phyloP scores from a whole-genome alignment of 2,329 filamentous ascomycete species.

The Ophiostoma piceae region DNA sequence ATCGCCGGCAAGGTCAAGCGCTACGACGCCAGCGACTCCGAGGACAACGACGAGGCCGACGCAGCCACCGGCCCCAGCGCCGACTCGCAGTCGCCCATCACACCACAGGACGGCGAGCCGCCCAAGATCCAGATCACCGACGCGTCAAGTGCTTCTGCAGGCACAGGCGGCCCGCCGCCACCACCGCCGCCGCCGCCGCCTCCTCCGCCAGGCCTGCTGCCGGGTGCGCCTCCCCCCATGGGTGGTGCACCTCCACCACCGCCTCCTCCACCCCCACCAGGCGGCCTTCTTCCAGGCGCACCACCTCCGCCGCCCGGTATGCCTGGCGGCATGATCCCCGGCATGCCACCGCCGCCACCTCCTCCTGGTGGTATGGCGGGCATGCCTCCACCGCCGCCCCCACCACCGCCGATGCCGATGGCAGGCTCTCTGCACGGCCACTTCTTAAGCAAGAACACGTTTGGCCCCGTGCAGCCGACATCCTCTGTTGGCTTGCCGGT shows the following conservation, averaged over 20 bases:
- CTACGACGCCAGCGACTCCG: slow-evolving; percentile 68
- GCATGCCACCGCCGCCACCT: slow-evolving; percentile 34
- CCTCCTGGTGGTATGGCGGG: slow-evolving; percentile 36
- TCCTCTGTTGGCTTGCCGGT: slow-evolving; percentile 64
- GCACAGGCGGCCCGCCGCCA: slow-evolving; percentile 32
- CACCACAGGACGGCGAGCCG: slow-evolving; percentile 55
- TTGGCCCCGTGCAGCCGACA: slow-evolving; percentile 42
- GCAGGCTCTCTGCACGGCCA: slow-evolving; percentile 67
- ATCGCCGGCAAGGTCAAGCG: slow-evolving; percentile 70
- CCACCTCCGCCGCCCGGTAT: slow-evolving; percentile 41
- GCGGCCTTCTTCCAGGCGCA: slow-evolving; percentile 39
- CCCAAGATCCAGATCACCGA: slow-evolving; percentile 56
- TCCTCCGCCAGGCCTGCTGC: slow-evolving; percentile 34
- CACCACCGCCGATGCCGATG: slow-evolving; percentile 45
- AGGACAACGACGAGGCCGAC: slow-evolving; percentile 60
- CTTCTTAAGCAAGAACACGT: slow-evolving; percentile 62
- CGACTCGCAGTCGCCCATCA: slow-evolving; percentile 64
- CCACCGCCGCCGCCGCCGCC: slow-evolving; percentile 49
- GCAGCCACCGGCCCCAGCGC: slow-evolving; percentile 70
- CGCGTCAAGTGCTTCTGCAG: slow-evolving; percentile 23
- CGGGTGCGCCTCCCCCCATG: slow-evolving; percentile 30
- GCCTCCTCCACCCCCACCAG: slow-evolving; percentile 41
- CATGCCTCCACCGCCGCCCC: slow-evolving; percentile 36
- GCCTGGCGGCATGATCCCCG: slow-evolving; percentile 29
- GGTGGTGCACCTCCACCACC: slow-evolving; percentile 33